Conservation (phyloP, 2,329 filamentous ascomycete species). For the Balansia obtecta region DNA sequence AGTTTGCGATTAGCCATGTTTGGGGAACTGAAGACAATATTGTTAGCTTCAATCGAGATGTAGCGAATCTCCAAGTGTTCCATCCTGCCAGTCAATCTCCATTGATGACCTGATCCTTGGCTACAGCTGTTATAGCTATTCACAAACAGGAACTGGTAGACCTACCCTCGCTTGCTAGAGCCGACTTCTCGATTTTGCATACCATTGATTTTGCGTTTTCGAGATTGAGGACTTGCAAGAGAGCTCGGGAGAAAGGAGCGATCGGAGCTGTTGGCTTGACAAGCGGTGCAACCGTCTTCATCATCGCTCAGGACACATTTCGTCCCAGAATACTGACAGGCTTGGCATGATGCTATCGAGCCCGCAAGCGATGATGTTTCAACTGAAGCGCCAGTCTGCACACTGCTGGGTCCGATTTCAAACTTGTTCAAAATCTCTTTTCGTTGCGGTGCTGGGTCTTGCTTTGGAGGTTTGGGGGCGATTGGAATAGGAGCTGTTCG, state of each 20-base stretch:
- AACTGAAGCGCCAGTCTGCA: constrained; percentile 39
- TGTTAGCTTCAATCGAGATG: neutral
- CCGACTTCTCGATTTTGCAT: constrained; percentile 46
- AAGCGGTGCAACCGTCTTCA: constrained; percentile 62
- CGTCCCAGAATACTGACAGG: constrained; percentile 60
- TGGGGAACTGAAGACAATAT: constrained; percentile 35
- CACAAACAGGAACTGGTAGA: too few species aligned
- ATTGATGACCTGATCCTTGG: too few species aligned
- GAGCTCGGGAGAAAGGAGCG: constrained; percentile 63
- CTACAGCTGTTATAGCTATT: too few species aligned
- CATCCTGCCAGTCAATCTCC: too few species aligned
- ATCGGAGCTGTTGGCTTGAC: constrained; percentile 64
- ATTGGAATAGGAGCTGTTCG: constrained; percentile 55
- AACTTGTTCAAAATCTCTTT: constrained; percentile 34
- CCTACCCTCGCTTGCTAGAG: constrained; percentile 57
- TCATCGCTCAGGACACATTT: constrained; percentile 67
- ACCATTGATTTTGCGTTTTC: constrained; percentile 67
- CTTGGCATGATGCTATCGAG: constrained; percentile 51
- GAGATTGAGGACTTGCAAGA: constrained; percentile 43
- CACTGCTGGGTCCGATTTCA: constrained; percentile 37
- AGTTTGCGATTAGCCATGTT: constrained; percentile 38
- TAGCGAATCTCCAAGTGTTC: too few species aligned
- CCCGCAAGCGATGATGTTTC: constrained; percentile 32
- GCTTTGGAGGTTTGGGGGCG: constrained; percentile 44
- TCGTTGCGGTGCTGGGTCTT: constrained; percentile 28